A percentile compares a stretch with the other conserved stretches of the same genome.
Evolutionary conservation across 305 asterid species (phyloP).

Genomic region (Fraxinus paxiana): DNA sequence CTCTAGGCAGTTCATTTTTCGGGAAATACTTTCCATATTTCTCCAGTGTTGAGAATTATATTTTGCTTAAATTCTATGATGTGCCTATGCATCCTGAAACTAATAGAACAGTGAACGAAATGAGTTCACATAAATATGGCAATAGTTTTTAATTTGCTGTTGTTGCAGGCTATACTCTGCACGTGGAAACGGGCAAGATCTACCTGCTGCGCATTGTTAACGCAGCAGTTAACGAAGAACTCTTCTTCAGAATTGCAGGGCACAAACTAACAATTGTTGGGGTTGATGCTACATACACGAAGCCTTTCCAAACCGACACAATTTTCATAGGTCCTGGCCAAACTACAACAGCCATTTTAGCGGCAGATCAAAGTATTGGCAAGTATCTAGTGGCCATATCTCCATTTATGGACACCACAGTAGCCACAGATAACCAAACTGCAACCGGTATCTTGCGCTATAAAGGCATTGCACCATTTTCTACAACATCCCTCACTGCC

Average conservation of each 20-base stretch:
- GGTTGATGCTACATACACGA: slow-evolving; percentile 58
- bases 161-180: slow-evolving; percentile 45
- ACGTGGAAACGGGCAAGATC: slow-evolving; percentile 53
- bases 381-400: slow-evolving; percentile 48
- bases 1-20: background rate
- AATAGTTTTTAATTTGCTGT: background rate
- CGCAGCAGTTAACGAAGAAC: slow-evolving; percentile 56
- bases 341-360: slow-evolving; percentile 49
- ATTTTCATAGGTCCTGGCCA: slow-evolving; percentile 69
- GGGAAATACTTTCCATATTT: background rate
- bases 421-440: slow-evolving; percentile 50
- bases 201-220: slow-evolving; percentile 59
- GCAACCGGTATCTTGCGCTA: slow-evolving; percentile 46
- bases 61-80: background rate
- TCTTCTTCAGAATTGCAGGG: slow-evolving; percentile 61
- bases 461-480: slow-evolving; percentile 26
- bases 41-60: background rate
- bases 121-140: background rate
- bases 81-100: background rate
- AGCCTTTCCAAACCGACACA: slow-evolving; percentile 59
- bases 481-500: slow-evolving; percentile 31
- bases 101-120: background rate
- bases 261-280: slow-evolving; percentile 57
- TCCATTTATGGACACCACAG: slow-evolving; percentile 66
- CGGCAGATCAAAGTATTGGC: slow-evolving; percentile 40